A percentile compares a stretch with the other conserved stretches of the same genome.
phyloP scores from a whole-genome alignment of 2,329 filamentous ascomycete genomes.

The Bipolaris victoriae region DNA sequence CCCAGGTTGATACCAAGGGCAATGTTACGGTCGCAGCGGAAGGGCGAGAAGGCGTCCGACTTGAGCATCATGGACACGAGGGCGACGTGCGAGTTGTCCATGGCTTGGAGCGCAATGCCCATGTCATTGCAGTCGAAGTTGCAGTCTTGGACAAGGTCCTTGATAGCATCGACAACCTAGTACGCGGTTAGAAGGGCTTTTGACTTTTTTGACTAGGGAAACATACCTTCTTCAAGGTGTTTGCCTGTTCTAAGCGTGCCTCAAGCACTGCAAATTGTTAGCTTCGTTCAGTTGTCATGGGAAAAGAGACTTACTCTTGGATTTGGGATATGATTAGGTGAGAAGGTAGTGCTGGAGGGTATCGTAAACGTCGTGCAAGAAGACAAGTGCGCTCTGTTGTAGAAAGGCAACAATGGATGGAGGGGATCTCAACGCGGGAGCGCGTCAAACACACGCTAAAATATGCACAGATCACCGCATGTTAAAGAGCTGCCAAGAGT shows the following conservation, averaged over 20 bases:
- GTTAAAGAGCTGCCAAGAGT: slow-evolving; percentile 12
- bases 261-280: slow-evolving; percentile 74
- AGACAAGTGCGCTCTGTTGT: slow-evolving; percentile 9
- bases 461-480: slow-evolving; percentile 18
- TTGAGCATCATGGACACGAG: slow-evolving; percentile 99
- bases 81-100: slow-evolving; percentile 99
- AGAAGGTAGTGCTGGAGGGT: slow-evolving; percentile 4
- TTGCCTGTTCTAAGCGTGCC: slow-evolving; percentile 94
- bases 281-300: slow-evolving; percentile 5
- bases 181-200: slow-evolving; percentile 19
- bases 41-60: slow-evolving; percentile 91
- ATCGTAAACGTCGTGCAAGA: slow-evolving; percentile 14
- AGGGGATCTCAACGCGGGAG: slow-evolving; percentile 26
- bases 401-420: slow-evolving; percentile 27
- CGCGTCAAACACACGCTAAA: slow-evolving; percentile 32
- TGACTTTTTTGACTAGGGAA: not conserved
- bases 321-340: slow-evolving; percentile 6
- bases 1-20: slow-evolving; percentile 96
- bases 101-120: slow-evolving; percentile 95
- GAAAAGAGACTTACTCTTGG: slow-evolving; percentile 27
- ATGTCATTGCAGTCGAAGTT: slow-evolving; percentile 99
- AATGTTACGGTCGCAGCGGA: slow-evolving; percentile 98
- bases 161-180: slow-evolving; percentile 97
- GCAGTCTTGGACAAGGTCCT: slow-evolving; percentile 98
- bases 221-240: slow-evolving; percentile 87